Evolutionary conservation across 2,329 filamentous ascomycete species (phyloP), one percentile per base, ranked within the genome.

Genomic region (Xylariaceae sp.): DNA sequence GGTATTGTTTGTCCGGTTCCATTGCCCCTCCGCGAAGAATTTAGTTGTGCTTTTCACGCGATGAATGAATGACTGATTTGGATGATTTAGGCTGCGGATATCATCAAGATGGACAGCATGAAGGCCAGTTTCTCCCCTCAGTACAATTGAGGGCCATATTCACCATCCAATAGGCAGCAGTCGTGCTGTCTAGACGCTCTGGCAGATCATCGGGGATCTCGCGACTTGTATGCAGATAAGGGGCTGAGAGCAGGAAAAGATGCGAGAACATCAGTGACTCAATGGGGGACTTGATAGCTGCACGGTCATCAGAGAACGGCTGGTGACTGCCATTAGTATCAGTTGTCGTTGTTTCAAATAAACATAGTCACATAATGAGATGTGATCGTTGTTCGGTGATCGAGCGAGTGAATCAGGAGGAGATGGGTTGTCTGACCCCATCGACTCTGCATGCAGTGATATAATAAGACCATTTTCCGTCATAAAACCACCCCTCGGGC

Each of bases 41-140:
- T 6, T 8, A 23, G 15, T 1, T 23, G 2, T 23, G 35, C 49
- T 9, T 23, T 2, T n/a, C 30, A 3, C 35, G 15, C 11, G 3
- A 13, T 45, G 8, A 2, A 44, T 49, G 2, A 17, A 39, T 61
- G 62, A 42, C 56, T 58, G 53, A 61, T 50, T 57, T 62, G 30
- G 4, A 23, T 45, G 37, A 52, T 18, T 58, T 47, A 78, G 76
- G 77, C 77, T 17, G 77, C 77, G 13, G 77, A 79, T 63, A 75
- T 79, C 48, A 79, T 80, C 65, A 78, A 76, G 63, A 65, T 68
- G 9, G 63, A 66, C 15, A 60, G 58, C 10, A 55, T 35, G 18
- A 56, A 34, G 49, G 44, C n/a, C 13, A 45, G 50, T 50, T 35
- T 35, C 45, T 11, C 50, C 51, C 35, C 51, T 2, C 11, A 13